phyloP scores from a whole-genome alignment of 164 flowering plant genomes.

The Tetracentron sinense region DNA sequence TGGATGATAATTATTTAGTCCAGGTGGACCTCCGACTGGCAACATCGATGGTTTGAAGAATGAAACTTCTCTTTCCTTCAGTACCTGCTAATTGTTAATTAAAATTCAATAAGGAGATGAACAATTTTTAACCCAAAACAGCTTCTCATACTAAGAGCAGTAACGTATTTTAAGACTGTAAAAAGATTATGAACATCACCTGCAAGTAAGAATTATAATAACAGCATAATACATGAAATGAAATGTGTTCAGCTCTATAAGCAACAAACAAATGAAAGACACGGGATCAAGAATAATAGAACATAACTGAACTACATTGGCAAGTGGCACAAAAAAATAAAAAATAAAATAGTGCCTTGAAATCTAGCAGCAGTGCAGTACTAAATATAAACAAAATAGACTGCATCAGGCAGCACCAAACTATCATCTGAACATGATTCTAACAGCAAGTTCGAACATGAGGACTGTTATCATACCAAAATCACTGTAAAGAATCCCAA shows the following conservation, averaged over 20 bases:
- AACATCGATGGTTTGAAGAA: slow-evolving; percentile 26
- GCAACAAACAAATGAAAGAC: background rate
- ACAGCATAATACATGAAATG: background rate
- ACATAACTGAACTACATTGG: background rate
- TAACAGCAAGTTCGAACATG: background rate
- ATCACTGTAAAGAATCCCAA: too few relatives aligned
- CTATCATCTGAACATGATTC: background rate
- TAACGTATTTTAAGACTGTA: background rate
- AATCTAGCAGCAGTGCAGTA: background rate
- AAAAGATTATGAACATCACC: background rate
- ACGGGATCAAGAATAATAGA: background rate
- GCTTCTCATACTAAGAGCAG: background rate
- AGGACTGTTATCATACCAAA: too few relatives aligned
- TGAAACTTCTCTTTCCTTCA: slow-evolving; percentile 25
- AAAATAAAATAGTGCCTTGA: background rate
- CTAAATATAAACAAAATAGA: too few relatives aligned
- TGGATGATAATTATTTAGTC: slow-evolving; percentile 24
- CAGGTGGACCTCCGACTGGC: slow-evolving; percentile 23
- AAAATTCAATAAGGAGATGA: slow-evolving; percentile 2
- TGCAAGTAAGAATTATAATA: background rate
- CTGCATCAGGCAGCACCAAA: background rate
- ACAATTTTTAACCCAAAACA: background rate
- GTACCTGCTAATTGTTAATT: slow-evolving; percentile 16
- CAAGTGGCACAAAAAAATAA: background rate
- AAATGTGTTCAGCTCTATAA: background rate